Percentiles rank a stretch among this genome's conserved stretches.
Evolutionary conservation across 2,329 filamentous ascomycete genomes (phyloP).

Genomic region (Dichotomopilus funicola): DNA sequence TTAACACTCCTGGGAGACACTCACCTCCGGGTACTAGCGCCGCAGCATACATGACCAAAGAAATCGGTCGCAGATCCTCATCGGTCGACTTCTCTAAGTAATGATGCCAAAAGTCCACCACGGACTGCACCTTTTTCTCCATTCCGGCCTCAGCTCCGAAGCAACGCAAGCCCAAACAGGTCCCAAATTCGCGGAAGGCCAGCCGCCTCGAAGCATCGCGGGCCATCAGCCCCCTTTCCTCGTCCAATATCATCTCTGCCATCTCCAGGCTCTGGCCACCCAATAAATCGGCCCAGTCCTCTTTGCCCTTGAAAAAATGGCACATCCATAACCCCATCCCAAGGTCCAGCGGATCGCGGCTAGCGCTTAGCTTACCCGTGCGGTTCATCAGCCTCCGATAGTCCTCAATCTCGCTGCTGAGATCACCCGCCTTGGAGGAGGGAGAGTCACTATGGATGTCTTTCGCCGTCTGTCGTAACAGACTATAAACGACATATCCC

Average conservation of each 20-base stretch:
- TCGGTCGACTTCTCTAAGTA: conserved; percentile 29
- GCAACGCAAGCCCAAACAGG: conserved; percentile 42
- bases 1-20: not conserved
- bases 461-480: conserved; percentile 39
- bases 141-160: conserved; percentile 31
- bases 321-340: conserved; percentile 54
- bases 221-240: conserved; percentile 19
- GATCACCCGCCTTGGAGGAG: conserved; percentile 19
- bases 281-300: conserved; percentile 42
- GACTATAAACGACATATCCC: conserved; percentile 44
- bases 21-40: conserved; percentile 48
- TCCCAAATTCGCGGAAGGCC: conserved; percentile 50
- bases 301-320: conserved; percentile 41
- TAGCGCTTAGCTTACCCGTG: conserved; percentile 38
- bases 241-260: conserved; percentile 23
- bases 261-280: conserved; percentile 26
- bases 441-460: conserved; percentile 11
- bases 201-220: conserved; percentile 30
- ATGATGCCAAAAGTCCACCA: conserved; percentile 32
- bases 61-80: conserved; percentile 46
- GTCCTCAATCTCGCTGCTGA: conserved; percentile 45
- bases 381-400: conserved; percentile 43
- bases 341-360: conserved; percentile 47
- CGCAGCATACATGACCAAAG: conserved; percentile 50
- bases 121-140: conserved; percentile 20